A percentile compares a stretch with the other conserved stretches of the same genome.
Conservation (phyloP, 108 stramenopile genomes). For the Nitzschia sp. region DNA sequence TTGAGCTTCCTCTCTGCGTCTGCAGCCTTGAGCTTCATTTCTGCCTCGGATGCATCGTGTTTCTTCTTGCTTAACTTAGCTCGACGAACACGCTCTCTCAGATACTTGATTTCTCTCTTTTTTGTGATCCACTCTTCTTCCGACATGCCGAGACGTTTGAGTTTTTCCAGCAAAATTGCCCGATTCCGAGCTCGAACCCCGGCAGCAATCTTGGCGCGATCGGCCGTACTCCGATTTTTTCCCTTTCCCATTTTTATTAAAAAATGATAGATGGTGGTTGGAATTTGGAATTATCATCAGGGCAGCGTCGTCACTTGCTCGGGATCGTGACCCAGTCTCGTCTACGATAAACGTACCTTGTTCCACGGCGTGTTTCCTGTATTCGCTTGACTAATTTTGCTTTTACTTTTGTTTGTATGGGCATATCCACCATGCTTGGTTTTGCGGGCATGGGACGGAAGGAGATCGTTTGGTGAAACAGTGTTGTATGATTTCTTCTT, state of each 20-base stretch:
- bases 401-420: constrained; percentile 38
- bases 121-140: constrained; percentile 46
- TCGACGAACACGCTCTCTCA: constrained; percentile 43
- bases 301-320: no score
- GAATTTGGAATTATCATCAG: no score
- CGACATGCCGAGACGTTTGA: constrained; percentile 45
- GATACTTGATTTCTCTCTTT: constrained; percentile 47
- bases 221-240: constrained; percentile 31
- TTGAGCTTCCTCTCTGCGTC: constrained; percentile 12
- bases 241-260: no score
- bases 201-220: constrained; percentile 45
- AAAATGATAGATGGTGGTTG: no score
- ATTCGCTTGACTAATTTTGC: constrained; percentile 46
- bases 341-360: no score
- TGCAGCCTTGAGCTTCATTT: constrained; percentile 12
- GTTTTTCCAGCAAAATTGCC: constrained; percentile 35
- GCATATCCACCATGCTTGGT: constrained; percentile 52
- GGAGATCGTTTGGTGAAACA: neutral
- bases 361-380: constrained; percentile 63
- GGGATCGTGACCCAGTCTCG: no score
- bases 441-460: constrained; percentile 30
- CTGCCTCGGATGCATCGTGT: constrained; percentile 1
- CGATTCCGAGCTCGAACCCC: constrained; percentile 56
- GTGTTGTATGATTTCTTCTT: neutral
- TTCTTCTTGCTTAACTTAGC: constrained; percentile 25